These are phyloP conservation scores for Tardiomyces digboiensis DNA, from an alignment of 1,139 yeast species.

Conservation along the genomic window DNA sequence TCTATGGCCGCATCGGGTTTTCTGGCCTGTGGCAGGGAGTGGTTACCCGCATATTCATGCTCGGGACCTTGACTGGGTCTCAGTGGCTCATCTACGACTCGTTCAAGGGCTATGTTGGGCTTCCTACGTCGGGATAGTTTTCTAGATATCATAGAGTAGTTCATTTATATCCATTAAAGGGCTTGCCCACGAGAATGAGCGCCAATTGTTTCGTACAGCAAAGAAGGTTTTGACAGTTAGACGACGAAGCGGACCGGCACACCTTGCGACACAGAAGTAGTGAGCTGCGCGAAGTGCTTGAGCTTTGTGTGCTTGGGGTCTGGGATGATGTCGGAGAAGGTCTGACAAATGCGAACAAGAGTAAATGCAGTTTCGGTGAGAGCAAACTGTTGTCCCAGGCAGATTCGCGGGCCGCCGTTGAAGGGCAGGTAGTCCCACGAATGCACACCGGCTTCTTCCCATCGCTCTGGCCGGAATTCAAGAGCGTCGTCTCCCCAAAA, in stretches of 20 bases:
- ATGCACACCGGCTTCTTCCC: slow-evolving; percentile 22
- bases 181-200: too few species aligned
- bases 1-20: slow-evolving; percentile 77
- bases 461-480: slow-evolving; percentile 40
- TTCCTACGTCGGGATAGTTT: slow-evolving; percentile 75
- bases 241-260: slow-evolving; percentile 9
- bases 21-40: slow-evolving; percentile 91
- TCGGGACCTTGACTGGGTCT: slow-evolving; percentile 93
- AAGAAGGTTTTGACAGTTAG: too few species aligned
- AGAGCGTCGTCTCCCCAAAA: slow-evolving; percentile 40
- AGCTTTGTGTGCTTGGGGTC: not conserved
- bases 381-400: slow-evolving; percentile 49
- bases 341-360: slow-evolving; percentile 33
- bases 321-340: slow-evolving; percentile 1
- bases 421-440: slow-evolving; percentile 28
- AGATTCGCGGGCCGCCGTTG: slow-evolving; percentile 50
- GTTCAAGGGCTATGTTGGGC: slow-evolving; percentile 81
- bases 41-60: slow-evolving; percentile 89
- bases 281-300: slow-evolving; percentile 6
- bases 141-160: slow-evolving; percentile 8
- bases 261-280: slow-evolving; percentile 13
- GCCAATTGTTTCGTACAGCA: too few species aligned
- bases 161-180: too few species aligned
- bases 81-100: slow-evolving; percentile 97
- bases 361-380: slow-evolving; percentile 44